A percentile compares a stretch with the other conserved stretches of the same genome.
phyloP scores from a whole-genome alignment of 163 green algal genomes.

The Prototheca cutis region DNA sequence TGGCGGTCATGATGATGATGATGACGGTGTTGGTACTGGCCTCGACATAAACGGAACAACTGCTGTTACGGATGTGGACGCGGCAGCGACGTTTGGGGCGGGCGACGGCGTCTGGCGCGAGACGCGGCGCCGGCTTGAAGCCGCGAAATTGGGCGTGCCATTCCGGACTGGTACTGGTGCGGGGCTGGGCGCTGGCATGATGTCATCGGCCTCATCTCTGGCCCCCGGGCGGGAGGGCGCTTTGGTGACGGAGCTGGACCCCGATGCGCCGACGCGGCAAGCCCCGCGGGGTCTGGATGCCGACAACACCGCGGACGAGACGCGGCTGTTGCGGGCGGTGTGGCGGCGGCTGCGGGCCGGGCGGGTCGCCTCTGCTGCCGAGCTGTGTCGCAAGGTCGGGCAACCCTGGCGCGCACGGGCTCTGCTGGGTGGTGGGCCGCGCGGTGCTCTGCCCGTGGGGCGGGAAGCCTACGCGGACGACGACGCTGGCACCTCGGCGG shows the following conservation, averaged over 20 bases:
- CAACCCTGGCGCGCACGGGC: constrained; percentile 58
- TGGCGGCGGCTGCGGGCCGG: constrained; percentile 60
- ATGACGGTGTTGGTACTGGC: no score
- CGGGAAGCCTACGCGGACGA: constrained; percentile 21
- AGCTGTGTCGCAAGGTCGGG: constrained; percentile 39
- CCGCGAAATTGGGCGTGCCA: not conserved
- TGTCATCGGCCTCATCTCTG: no score
- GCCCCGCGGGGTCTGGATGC: constrained; percentile 23
- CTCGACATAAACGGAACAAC: no score
- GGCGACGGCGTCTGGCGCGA: constrained; percentile 46
- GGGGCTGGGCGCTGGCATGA: no score
- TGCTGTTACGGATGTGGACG: not conserved
- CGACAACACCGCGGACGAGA: constrained; percentile 43
- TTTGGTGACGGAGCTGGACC: constrained; percentile 56
- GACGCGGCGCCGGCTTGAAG: constrained; percentile 27
- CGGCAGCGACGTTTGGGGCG: not conserved
- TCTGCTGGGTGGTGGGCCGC: constrained; percentile 41
- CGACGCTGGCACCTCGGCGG: not conserved
- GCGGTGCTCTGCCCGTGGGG: constrained; percentile 54
- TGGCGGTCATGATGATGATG: no score
- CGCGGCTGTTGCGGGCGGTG: constrained; percentile 35
- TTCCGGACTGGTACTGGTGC: no score
- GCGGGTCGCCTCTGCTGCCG: constrained; percentile 32
- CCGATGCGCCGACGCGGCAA: constrained; percentile 51
- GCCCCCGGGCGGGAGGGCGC: no score